Conservation (phyloP, 2,329 filamentous ascomycete genomes). For the Scytalidium sp. region DNA sequence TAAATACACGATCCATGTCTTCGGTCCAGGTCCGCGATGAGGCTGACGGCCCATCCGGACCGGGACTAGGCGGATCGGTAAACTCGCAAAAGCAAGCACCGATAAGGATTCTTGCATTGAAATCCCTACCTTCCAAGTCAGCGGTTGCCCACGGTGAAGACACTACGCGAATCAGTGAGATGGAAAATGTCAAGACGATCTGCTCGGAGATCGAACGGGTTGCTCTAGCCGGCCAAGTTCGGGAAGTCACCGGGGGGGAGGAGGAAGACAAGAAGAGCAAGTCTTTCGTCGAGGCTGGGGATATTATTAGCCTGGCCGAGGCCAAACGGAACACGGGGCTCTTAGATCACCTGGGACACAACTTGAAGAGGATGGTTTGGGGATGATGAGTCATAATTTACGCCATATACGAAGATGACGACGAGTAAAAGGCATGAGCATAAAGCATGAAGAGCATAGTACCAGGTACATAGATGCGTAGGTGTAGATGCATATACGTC, state of each 20-base stretch:
- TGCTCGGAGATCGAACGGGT: constrained; percentile 75
- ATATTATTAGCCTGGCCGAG: constrained; percentile 81
- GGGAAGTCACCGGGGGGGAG: constrained; percentile 20
- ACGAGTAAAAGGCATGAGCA: too few relatives aligned
- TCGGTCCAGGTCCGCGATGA: constrained; percentile 36
- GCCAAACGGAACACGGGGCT: constrained; percentile 84
- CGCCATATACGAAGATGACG: not conserved
- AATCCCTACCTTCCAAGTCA: constrained; percentile 48
- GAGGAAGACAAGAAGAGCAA: constrained; percentile 43
- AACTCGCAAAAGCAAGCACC: constrained; percentile 7
- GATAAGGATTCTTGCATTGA: constrained; percentile 48
- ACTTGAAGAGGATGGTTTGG: constrained; percentile 94
- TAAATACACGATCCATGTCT: constrained; percentile 81
- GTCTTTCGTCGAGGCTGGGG: constrained; percentile 52
- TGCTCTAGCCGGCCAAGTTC: constrained; percentile 45
- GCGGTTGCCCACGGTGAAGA: constrained; percentile 28
- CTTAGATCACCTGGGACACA: constrained; percentile 83
- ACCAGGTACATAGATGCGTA: too few relatives aligned
- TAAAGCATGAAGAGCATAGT: too few relatives aligned
- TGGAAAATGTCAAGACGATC: constrained; percentile 42
- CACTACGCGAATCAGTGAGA: constrained; percentile 21
- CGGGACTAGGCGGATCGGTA: not conserved
- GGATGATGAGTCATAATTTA: constrained; percentile 14
- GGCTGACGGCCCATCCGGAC: constrained; percentile 9
- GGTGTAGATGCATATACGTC: too few relatives aligned